Base-by-base conservation (phyloP, 2,329 filamentous ascomycete species). In the Botryosphaeria dothidea region DNA sequence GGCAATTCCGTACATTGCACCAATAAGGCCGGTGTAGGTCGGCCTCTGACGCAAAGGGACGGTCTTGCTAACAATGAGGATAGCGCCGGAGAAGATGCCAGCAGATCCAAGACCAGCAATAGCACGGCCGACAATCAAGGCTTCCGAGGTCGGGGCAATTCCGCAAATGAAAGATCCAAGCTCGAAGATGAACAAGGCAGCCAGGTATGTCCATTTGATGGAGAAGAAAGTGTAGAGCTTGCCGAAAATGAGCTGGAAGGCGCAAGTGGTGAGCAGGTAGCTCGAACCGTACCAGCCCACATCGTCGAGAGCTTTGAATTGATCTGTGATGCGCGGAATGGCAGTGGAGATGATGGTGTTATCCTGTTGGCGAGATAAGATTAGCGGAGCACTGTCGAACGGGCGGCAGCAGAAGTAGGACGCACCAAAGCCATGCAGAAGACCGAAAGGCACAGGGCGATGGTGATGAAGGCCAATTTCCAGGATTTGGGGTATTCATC, bases 81-180 rank as follows among this genome's bases (percentile, higher is more conserved):
- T 79, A 27, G 81, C 82, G 49, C 83, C 83, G 23, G 72, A 74
- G 69, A 82, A 83, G 66, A 85, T 80, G 25, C 83, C 84, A 31
- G 82, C 83, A 15, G 77, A 77, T 4, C 83, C 84, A 0, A 84
- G 69, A 62, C 84, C 84, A 29, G 82, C 78, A 51, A 86, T 73
- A 0, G 82, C 82, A 64, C 84, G 78, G 9, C 84, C 84, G 46
- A 85, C 73, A 69, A 86, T 84, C 36, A 86, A 71, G 17, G 82
- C 78, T 2, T 71, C 78, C 4, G 80, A 83, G 21, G 67, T 83
- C 13, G 82, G 82, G 7, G 83, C 83, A 29, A 80, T 77, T 68
- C 80, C 84, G 66, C 83, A 85, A 62, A 86, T 74, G 13, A 82
- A 73, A n/a, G 80, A 82, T 19, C 84, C 84, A 60, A 85, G 64